These are phyloP conservation scores for Penicillium nucicola DNA, from an alignment of 495 filamentous ascomycete genomes.

Conservation along the genomic window DNA sequence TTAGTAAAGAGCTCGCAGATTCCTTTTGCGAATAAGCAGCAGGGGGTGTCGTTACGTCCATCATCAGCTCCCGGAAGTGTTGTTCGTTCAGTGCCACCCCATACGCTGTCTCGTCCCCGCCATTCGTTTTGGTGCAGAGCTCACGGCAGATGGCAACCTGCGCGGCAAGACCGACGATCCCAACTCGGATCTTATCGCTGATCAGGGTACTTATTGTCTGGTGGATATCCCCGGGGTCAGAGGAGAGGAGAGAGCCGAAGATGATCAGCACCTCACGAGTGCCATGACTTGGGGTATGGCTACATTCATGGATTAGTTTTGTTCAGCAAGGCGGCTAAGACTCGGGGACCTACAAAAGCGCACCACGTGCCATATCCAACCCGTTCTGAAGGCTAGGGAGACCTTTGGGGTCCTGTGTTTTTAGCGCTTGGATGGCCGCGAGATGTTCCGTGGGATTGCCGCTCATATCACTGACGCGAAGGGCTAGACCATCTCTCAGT, in stretches of 20 bases:
- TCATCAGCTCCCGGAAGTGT: constrained; percentile 83
- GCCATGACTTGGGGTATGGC: constrained; percentile 87
- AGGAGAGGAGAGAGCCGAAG: constrained; percentile 84
- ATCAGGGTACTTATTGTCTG: constrained; percentile 77
- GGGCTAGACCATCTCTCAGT: constrained; percentile 85
- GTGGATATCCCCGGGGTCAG: constrained; percentile 93
- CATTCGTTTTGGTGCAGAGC: constrained; percentile 82
- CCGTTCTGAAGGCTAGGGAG: constrained; percentile 92
- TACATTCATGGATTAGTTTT: constrained; percentile 30
- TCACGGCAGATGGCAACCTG: constrained; percentile 91
- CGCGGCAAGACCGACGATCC: constrained; percentile 84
- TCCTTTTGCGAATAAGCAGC: constrained; percentile 67
- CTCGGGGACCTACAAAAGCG: constrained; percentile 64
- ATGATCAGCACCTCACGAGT: constrained; percentile 90
- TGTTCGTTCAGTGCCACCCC: constrained; percentile 82
- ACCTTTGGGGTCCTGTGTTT: constrained; percentile 77
- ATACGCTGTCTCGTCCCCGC: constrained; percentile 71
- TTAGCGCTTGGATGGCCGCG: constrained; percentile 65
- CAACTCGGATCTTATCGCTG: constrained; percentile 76
- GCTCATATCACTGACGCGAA: constrained; percentile 81
- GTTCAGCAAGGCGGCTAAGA: neutral
- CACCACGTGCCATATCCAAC: constrained; percentile 87
- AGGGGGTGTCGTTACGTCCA: constrained; percentile 85
- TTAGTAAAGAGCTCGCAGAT: constrained; percentile 72
- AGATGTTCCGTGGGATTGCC: constrained; percentile 92